Conservation (phyloP, 805 yeast species). For the Metschnikowia amazonensis region DNA sequence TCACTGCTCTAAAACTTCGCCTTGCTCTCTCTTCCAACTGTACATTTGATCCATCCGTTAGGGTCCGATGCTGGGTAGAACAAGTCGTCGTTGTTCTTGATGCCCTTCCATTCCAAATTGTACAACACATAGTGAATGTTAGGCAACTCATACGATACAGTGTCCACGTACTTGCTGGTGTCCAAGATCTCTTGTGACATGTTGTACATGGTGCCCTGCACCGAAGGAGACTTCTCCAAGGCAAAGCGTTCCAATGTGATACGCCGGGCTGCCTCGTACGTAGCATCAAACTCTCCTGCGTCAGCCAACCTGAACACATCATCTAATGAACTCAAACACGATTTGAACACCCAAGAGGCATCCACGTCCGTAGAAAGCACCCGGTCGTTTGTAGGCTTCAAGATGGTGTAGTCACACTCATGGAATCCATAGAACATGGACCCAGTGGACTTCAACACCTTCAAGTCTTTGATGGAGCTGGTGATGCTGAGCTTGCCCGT, state of each 20-base stretch:
- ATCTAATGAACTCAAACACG: constrained; percentile 43
- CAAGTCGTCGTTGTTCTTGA: constrained; percentile 73
- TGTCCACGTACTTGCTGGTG: constrained; percentile 51
- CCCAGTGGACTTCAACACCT: constrained; percentile 85
- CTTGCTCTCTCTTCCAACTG: constrained; percentile 62
- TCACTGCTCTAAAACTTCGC: constrained; percentile 53
- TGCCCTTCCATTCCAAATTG: constrained; percentile 81
- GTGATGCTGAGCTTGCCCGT: constrained; percentile 52
- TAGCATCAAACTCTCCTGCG: constrained; percentile 59
- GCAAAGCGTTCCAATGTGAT: constrained; percentile 78
- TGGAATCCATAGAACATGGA: constrained; percentile 89
- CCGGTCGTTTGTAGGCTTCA: constrained; percentile 78
- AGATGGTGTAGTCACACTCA: constrained; percentile 83
- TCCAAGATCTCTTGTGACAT: constrained; percentile 74
- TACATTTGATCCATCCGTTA: constrained; percentile 84
- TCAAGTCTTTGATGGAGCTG: constrained; percentile 74
- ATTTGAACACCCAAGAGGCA: constrained; percentile 64
- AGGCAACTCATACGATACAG: constrained; percentile 75
- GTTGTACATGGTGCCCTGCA: constrained; percentile 95
- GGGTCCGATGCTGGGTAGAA: constrained; percentile 92
- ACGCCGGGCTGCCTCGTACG: constrained; percentile 59
- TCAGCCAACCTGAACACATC: constrained; percentile 51
- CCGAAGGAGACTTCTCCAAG: constrained; percentile 84
- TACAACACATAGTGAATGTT: constrained; percentile 87
- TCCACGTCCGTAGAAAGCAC: constrained; percentile 83